phyloP scores from a whole-genome alignment of 2,329 filamentous ascomycete genomes.

The Penicillium concentricum region DNA sequence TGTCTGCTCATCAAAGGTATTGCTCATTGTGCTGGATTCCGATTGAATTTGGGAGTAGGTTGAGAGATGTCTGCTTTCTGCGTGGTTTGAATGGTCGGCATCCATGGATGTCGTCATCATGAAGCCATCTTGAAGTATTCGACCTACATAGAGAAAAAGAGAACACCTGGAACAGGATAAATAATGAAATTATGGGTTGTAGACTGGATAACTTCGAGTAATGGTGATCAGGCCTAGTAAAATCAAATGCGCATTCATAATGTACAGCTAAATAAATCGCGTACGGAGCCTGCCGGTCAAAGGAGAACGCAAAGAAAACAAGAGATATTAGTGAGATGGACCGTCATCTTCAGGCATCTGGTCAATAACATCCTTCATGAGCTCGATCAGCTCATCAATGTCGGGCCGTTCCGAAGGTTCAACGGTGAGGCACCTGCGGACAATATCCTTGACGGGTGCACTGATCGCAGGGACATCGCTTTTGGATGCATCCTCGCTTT shows the following conservation, averaged over 20 bases:
- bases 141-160: background rate
- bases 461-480: constrained; percentile 62
- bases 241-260: constrained; percentile 3
- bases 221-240: background rate
- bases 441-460: constrained; percentile 80
- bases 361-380: constrained; percentile 73
- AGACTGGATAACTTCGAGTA: background rate
- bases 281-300: constrained; percentile 12
- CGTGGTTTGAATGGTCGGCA: background rate
- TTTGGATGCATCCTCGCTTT: constrained; percentile 19
- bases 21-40: constrained; percentile 11
- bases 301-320: background rate
- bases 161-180: background rate
- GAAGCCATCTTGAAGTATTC: constrained; percentile 3
- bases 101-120: constrained; percentile 26
- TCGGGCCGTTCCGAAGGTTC: constrained; percentile 87
- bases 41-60: background rate
- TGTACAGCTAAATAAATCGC: constrained; percentile 7
- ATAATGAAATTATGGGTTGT: background rate
- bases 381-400: constrained; percentile 75
- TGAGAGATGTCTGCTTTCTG: background rate
- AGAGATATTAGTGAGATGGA: constrained; percentile 20
- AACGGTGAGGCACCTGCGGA: constrained; percentile 79
- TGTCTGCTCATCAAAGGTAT: constrained; percentile 25
- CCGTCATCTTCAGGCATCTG: constrained; percentile 60